Base-by-base conservation (phyloP, 2,329 filamentous ascomycete species). In the Cladosporium sp. region DNA sequence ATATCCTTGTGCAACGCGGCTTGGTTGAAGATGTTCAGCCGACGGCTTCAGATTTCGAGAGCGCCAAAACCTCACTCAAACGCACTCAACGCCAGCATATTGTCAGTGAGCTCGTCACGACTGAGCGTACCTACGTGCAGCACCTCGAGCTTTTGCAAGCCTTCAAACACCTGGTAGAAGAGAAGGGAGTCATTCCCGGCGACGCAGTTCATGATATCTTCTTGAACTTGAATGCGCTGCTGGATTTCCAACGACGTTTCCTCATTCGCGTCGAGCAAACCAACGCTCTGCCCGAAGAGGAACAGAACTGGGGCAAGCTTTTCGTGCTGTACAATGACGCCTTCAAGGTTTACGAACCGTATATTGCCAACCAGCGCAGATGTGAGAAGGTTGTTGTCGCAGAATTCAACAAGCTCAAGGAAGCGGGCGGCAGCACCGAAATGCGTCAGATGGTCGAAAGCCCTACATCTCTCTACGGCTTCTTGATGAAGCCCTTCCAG, bases 81-180 rank as follows among this genome's bases (percentile, higher is more conserved):
- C 80, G 84, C 50, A 83, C 82, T 1, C 81, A 88, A 66, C 85
- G 90, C 58, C 88, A 96, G 62, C 88, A 96, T 68, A 89, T 97
- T 54, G 82, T 99, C 38, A 84, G 87, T 63, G 93, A 99, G 70
- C 74, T 99, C 41, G 86, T 99, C 50, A 89, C 92, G 61, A 97
- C 92, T 1, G 93, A 99, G 70, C 85, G 93, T 56, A 96, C 96
- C 70, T 99, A 99, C 61, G 93, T 97, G 3, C 91, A 97, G 68
- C 93, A 99, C 73, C 73, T 99, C 47, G 92, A 97, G 68, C 92
- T 96, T 59, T 71, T 99, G 30, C 90, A 97, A 67, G 86, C 91
- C 43, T 80, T 97, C 64, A 97, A 96, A 73, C 92, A 89, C 70
- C 82, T 86, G 19, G 77, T 97, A 50, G 90, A 96, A 61, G 87